Base-by-base conservation (phyloP, 495 filamentous ascomycete genomes). In the Penicillium nucicola region DNA sequence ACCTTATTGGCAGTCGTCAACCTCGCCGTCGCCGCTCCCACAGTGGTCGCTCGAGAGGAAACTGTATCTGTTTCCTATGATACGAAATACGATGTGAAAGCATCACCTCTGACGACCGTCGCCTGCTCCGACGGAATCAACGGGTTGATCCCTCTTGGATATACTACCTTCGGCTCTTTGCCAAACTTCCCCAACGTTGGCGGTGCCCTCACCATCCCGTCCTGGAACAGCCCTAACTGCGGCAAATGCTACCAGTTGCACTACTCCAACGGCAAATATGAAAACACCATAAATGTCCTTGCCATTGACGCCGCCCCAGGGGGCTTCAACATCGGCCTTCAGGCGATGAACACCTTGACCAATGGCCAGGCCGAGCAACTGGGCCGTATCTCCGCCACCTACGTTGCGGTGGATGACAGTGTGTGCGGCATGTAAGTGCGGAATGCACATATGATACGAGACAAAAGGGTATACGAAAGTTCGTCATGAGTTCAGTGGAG, bases 261-360 rank as follows among this genome's bases (percentile, higher is more conserved):
- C 12, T 92, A 79, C 64, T 65, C 55, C 36, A 32, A 45, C 34
- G 64, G 50, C 39, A 49, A 45, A 18, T 32, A 60, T 22, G 76
- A 79, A 56, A 68, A 73, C 46, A 83, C 74, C 15, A 77, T 92
- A 69, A 77, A 83, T 58, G 67, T 92, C 8, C 70, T 82, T 10
- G 88, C 81, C 19, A 74, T 92, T 50, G 88, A 92, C 68, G 71
- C 82, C 45, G 75, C 81, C 9, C 70, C 54, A 0, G 15, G 50
- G 17, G 85, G 84, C 3, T 82, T 87, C 72, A 86, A 87, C 65
- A 77, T 92, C 42, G 84, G 75, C 3, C 63, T 83, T 40, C 50
- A 57, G 23, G 88, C 85, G 18, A 78, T 92, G 82, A 75, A 91
- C 64, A 56, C 63, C 1, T 69, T 92, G 49, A 92, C 88, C 12